These are phyloP conservation scores for Dryadomyces quercivorus DNA, from an alignment of 2,329 filamentous ascomycete genomes.

Conservation along the genomic window DNA sequence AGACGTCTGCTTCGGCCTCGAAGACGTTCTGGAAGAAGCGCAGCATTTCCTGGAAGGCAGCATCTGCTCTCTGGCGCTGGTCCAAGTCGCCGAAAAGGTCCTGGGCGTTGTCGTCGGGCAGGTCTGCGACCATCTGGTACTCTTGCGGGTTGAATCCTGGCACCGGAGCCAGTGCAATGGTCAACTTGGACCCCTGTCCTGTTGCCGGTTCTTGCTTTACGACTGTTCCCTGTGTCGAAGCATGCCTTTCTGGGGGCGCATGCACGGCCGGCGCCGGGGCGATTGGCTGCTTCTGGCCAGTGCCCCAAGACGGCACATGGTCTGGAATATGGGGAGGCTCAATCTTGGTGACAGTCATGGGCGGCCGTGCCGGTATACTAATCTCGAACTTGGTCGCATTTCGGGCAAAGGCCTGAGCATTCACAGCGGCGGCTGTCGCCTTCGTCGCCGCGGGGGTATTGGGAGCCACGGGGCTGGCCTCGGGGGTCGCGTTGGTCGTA, in stretches of 20 bases:
- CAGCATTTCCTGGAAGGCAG: conserved; percentile 58
- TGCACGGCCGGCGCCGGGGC: neutral
- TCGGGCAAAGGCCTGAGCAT: conserved; percentile 19
- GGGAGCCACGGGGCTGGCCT: conserved; percentile 11
- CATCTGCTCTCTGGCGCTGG: conserved; percentile 70
- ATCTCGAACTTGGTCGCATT: conserved; percentile 33
- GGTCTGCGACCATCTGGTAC: conserved; percentile 34
- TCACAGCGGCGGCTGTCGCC: conserved; percentile 7
- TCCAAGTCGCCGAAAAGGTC: conserved; percentile 54
- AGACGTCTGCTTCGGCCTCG: conserved; percentile 58
- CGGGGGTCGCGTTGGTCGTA: neutral
- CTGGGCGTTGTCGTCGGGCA: conserved; percentile 38
- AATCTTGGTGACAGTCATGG: neutral
- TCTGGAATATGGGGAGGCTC: neutral
- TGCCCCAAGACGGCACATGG: neutral
- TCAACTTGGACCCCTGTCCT: no score
- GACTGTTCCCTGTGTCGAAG: neutral
- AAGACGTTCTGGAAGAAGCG: conserved; percentile 61
- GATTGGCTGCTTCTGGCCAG: neutral
- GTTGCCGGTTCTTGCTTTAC: neutral
- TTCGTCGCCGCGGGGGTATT: conserved; percentile 1
- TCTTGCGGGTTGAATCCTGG: conserved; percentile 38
- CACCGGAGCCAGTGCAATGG: conserved; percentile 33
- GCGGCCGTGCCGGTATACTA: conserved; percentile 24
- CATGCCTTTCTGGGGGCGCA: neutral